Conservation (phyloP, 495 filamentous ascomycete species). For the Neurospora sp. region DNA sequence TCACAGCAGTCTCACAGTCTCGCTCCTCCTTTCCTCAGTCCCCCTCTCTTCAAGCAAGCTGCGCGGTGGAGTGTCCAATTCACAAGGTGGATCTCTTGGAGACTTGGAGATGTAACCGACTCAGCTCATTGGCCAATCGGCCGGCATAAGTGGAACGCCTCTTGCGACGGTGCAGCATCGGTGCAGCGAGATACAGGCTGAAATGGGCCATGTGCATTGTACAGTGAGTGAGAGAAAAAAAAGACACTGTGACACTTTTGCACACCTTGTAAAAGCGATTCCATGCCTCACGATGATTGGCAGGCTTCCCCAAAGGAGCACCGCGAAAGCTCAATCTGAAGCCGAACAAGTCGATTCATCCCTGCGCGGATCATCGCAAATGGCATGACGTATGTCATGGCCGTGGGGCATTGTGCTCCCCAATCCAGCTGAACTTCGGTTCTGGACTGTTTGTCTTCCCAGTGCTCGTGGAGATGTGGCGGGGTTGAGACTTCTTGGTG, state of each 20-base stretch:
- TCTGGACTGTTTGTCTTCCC: background rate
- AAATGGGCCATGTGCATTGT: background rate
- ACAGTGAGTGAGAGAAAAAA: background rate
- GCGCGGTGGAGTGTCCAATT: background rate
- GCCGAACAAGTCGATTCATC: background rate
- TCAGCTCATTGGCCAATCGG: background rate
- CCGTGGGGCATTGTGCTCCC: background rate
- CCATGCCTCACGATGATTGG: background rate
- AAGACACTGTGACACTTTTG: background rate
- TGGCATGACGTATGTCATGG: background rate
- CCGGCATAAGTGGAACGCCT: background rate
- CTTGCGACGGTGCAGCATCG: background rate
- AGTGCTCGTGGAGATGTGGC: background rate
- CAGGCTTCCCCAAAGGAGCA: background rate
- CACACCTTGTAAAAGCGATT: background rate
- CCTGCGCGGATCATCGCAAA: background rate
- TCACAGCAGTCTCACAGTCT: background rate
- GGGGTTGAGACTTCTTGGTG: background rate
- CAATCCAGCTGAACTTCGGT: background rate
- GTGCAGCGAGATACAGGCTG: background rate
- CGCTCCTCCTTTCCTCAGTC: background rate
- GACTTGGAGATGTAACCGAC: background rate
- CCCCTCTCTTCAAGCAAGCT: background rate
- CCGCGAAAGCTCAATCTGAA: background rate
- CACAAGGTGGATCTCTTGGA: background rate